Conservation (phyloP, 371 early-diverging fungal genomes). For the Apophysomyces trapeziformis region DNA sequence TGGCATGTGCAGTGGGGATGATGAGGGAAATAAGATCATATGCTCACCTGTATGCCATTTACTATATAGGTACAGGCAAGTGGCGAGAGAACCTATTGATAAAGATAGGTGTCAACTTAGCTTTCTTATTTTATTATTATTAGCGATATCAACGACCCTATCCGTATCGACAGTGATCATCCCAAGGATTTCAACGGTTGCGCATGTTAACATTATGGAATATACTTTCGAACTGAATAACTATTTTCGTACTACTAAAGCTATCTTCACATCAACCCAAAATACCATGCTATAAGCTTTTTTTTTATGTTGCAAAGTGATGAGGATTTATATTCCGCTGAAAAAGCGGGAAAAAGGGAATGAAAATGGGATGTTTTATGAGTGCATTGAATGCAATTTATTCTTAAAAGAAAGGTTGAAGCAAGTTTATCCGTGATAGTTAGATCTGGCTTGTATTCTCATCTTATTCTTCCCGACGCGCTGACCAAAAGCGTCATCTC, state of each 20-base stretch:
- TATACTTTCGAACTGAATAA: constrained; percentile 6
- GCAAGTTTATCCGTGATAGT: not conserved
- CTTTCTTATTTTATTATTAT: constrained; percentile 18
- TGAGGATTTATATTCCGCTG: not conserved
- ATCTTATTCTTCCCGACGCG: not conserved
- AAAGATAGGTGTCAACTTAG: not conserved
- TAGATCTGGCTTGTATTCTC: not conserved
- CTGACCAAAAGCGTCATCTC: not conserved
- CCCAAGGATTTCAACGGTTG: constrained; percentile 64
- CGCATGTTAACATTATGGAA: constrained; percentile 37
- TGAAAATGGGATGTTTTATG: not conserved
- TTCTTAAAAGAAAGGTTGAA: no score
- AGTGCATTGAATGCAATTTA: not conserved
- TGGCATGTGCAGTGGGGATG: constrained; percentile 3
- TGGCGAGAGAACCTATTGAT: not conserved
- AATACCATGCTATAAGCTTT: not conserved
- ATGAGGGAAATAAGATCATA: not conserved
- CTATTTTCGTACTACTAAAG: not conserved
- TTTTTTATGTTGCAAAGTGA: not conserved
- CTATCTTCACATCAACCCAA: not conserved
- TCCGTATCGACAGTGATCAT: constrained; percentile 81
- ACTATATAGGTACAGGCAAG: constrained; percentile 11
- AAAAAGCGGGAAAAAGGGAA: not conserved
- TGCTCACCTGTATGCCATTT: not conserved
- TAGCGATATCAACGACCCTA: constrained; percentile 94